Conservation (phyloP, 2,329 filamentous ascomycete species). For the Dendrostoma leiphaemia region DNA sequence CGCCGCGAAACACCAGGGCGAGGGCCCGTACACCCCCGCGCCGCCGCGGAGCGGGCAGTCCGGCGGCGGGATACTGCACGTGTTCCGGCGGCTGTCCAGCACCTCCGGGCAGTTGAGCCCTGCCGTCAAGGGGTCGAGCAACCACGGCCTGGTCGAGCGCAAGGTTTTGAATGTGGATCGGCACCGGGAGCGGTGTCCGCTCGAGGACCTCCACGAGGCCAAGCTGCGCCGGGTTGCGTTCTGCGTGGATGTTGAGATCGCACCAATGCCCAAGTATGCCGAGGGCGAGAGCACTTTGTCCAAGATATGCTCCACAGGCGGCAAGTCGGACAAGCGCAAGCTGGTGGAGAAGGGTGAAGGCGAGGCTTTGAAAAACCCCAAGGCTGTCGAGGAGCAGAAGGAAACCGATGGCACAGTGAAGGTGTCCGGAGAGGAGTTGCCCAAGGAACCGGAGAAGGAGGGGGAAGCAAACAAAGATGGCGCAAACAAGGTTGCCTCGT, state of each 20-base stretch:
- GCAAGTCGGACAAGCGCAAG: constrained; percentile 61
- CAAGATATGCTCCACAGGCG: constrained; percentile 45
- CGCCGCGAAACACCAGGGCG: constrained; percentile 53
- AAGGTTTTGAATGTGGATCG: constrained; percentile 82
- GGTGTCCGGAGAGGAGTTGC: constrained; percentile 36
- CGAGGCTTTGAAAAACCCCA: constrained; percentile 67
- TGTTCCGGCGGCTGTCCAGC: constrained; percentile 79
- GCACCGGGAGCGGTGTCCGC: constrained; percentile 73
- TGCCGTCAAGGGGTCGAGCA: constrained; percentile 40
- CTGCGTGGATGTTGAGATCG: constrained; percentile 96
- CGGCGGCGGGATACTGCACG: constrained; percentile 73
- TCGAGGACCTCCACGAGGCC: constrained; percentile 74
- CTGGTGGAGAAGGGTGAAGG: constrained; percentile 70
- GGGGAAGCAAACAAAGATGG: constrained; percentile 21
- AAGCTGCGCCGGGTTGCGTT: constrained; percentile 90
- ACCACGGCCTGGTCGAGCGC: constrained; percentile 74
- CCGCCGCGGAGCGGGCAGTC: constrained; percentile 59
- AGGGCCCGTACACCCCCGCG: constrained; percentile 69
- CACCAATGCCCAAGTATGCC: constrained; percentile 75
- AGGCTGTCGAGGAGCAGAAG: constrained; percentile 58
- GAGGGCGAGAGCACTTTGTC: constrained; percentile 52
- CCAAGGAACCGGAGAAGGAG: constrained; percentile 40
- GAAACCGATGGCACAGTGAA: constrained; percentile 39
- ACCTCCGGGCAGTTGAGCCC: constrained; percentile 47
- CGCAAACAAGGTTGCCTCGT: constrained; percentile 20